phyloP scores from a whole-genome alignment of 208 protist species.

The Strigomonas galati region DNA sequence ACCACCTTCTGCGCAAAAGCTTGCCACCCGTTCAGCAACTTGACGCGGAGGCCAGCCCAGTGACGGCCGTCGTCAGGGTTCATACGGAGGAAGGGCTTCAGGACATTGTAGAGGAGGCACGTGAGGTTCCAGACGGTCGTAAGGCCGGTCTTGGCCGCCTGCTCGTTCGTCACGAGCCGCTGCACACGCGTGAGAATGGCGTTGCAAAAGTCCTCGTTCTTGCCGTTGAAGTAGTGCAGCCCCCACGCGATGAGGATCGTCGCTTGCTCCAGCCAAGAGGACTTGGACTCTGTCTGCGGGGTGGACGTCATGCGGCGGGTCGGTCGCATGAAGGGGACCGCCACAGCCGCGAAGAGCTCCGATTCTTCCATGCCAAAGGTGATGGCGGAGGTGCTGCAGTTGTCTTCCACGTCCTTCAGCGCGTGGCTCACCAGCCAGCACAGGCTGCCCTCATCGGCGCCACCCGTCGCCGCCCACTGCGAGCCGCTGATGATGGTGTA shows the following conservation, averaged over 20 bases:
- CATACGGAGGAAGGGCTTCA: background rate
- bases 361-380: constrained; percentile 12
- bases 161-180: background rate
- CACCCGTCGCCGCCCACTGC: constrained; percentile 21
- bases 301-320: constrained; percentile 5
- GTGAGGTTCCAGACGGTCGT: background rate
- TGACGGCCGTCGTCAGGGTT: no score
- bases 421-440: constrained; percentile 57
- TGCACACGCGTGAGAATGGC: constrained; percentile 14
- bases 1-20: constrained; percentile 12
- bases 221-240: constrained; percentile 12
- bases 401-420: constrained; percentile 42
- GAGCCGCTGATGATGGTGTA: constrained; percentile 30
- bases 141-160: background rate
- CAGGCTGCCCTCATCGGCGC: constrained; percentile 44
- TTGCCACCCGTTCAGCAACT: constrained; percentile 17
- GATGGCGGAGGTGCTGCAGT: constrained; percentile 22
- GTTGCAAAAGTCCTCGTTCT: constrained; percentile 18
- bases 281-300: background rate
- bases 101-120: background rate
- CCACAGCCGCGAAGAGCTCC: constrained; percentile 18
- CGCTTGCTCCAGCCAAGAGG: constrained; percentile 12
- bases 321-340: constrained; percentile 6
- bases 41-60: background rate
- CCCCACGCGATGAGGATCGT: constrained; percentile 17